Evolutionary conservation across 2,329 filamentous ascomycete genomes (phyloP), one percentile per base, ranked within the genome.

Genomic region (Amesomyces nigricolor): DNA sequence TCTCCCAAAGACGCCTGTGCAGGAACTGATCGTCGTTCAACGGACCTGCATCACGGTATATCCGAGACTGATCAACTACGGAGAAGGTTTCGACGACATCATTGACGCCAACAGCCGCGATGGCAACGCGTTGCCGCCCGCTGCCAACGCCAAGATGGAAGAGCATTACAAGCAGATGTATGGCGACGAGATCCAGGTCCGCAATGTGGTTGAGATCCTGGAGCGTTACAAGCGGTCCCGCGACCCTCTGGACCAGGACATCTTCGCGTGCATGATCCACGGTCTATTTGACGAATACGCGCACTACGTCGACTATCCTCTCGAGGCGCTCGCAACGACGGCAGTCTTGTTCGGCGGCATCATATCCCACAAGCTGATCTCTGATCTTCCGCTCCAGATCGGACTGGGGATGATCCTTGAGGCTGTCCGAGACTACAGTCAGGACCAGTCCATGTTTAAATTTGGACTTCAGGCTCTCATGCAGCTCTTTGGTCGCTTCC

Each of bases 131-230:
- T 79, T 99, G 1, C 87, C 91, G 0, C 78, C 81, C 17, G 83
- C 85, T 19, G 89, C 92, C 52, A 91, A 95, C 63, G 83, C 81
- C 61, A 89, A 90, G 69, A 99, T 99, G 94, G 91, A 97, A 67
- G 90, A 96, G 62, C 86, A 96, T 60, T 99, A 96, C 71, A 96
- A 96, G 72, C 89, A 89, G 66, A 97, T 99, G 91, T 99, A 99
- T 68, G 88, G 89, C 62, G 87, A 89, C 62, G 90, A 96, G 62
- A 84, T 91, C 17, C 87, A 92, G 60, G 88, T 96, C 16, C 83
- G 89, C 53, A 84, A 89, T 53, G 88, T 99, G 61, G 87, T 99
- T 50, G 85, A 88, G 59, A 82, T 90, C 39, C 81, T 99, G 65
- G 86, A 90, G 61, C 81, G 82, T 54, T 95, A 96, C 74, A 97